Evolutionary conservation across 208 protist genomes (phyloP), one percentile per base, ranked within the genome.

Genomic region (Crithidia bombi): DNA sequence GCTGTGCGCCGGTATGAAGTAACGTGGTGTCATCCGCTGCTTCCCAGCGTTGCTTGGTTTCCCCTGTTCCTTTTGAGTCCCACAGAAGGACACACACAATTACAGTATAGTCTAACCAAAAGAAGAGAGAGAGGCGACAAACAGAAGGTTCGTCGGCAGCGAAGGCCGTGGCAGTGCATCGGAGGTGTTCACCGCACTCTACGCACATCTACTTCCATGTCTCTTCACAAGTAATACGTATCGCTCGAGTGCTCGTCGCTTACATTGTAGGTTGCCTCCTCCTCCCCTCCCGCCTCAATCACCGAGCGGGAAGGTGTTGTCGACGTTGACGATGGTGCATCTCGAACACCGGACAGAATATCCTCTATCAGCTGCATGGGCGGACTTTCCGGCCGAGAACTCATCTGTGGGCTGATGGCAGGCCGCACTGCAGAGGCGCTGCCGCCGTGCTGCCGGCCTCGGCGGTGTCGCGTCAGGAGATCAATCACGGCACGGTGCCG

Each of bases 401-500:
- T 59, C 26, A 21, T 32, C 11, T 26, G 25, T 17, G 28, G 25
- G 17, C 46, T 58, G 44, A 50, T 36, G 12, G 69, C 68, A 10
- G 50, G 41, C n/a, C 41, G 44, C 41, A 33, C 10, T 4, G 28
- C 26, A 6, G 35, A 39, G 3, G 19, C 56, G 25, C 32, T 32
- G 3, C 25, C 56, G 25, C 32, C 38, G 5, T 19, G 25, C 49
- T 70, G 44, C 33, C 33, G 63, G 14, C 21, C 43, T 2, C 35
- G 55, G 6, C 58, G 70, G 59, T 59, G 50, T 10, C 79, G 78
- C 30, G 73, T 73, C 6, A 87, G 72, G 14, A 89, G 26, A 26
- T 89, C 80, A 26, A 89, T 77, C 5, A 83, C 83, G 28, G 73
- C 77, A 52, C 83, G 79, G 73, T 89, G 83, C 2, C 79, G 76